Conservation (phyloP, 2,329 filamentous ascomycete species). For the Trichoderma oligosporum region DNA sequence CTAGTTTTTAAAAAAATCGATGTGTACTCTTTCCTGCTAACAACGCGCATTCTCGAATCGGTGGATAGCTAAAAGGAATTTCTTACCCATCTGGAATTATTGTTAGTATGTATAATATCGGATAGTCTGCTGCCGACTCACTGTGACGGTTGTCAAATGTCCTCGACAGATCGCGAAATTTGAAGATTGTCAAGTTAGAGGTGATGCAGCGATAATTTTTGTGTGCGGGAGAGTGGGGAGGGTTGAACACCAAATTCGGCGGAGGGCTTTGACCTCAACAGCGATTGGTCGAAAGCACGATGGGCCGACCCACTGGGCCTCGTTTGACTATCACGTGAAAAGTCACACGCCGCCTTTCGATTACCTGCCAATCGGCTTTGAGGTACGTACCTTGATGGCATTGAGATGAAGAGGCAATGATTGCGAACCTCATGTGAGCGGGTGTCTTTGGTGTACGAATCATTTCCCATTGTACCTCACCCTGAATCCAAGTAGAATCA, state of each 20-base stretch:
- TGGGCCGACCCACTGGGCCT: conserved; percentile 20
- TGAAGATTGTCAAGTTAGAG: conserved; percentile 40
- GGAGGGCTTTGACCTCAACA: conserved; percentile 38
- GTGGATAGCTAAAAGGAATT: conserved; percentile 21
- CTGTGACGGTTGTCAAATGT: conserved; percentile 47
- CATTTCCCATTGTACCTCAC: background rate
- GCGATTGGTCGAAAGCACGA: conserved; percentile 31
- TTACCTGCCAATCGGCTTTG: background rate
- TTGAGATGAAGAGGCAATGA: background rate
- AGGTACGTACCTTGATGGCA: conserved; percentile 19
- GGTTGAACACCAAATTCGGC: conserved; percentile 33
- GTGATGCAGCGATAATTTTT: conserved; percentile 40
- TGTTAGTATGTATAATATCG: conserved; percentile 38
- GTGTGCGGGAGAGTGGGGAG: conserved; percentile 40
- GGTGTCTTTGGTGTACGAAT: background rate
- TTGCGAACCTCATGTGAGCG: background rate
- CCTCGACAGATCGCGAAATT: conserved; percentile 42
- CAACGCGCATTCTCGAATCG: conserved; percentile 18
- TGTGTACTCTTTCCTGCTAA: conserved; percentile 1
- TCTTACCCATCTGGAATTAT: conserved; percentile 58
- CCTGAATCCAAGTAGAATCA: background rate
- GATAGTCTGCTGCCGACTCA: conserved; percentile 43
- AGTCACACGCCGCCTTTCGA: background rate
- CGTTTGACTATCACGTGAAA: conserved; percentile 25
- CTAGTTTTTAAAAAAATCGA: conserved; percentile 1